Conservation (phyloP, 2,329 filamentous ascomycete species). For the Clonostachys rosea region DNA sequence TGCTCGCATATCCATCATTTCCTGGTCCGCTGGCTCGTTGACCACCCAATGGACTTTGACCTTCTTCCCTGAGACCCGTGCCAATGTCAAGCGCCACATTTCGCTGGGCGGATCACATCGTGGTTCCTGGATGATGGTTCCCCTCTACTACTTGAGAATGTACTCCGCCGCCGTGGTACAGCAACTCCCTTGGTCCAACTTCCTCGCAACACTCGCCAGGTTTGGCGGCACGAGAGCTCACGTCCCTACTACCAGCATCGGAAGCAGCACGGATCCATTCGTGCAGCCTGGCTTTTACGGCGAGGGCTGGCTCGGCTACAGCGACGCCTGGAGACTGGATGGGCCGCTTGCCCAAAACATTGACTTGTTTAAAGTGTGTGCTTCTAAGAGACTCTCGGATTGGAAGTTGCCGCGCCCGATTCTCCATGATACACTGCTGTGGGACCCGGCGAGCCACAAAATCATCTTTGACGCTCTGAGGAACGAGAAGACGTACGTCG, state of each 20-base stretch:
- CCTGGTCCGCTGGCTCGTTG: slow-evolving; percentile 2
- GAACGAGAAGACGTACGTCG: neutral
- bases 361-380: slow-evolving; percentile 2
- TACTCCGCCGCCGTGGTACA: slow-evolving; percentile 1
- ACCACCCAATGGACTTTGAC: slow-evolving; percentile 2
- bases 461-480: slow-evolving; percentile 1
- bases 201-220: neutral
- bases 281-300: slow-evolving; percentile 1
- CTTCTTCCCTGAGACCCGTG: slow-evolving; percentile 3
- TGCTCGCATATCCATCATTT: slow-evolving; percentile 1
- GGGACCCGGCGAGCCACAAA: slow-evolving; percentile 1
- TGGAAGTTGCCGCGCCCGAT: neutral
- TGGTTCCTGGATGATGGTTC: slow-evolving; percentile 1
- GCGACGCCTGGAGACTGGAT: slow-evolving; percentile 1
- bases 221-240: neutral
- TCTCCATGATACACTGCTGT: neutral
- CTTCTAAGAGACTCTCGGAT: neutral
- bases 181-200: slow-evolving; percentile 3
- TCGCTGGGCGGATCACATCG: neutral
- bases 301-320: neutral
- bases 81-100: slow-evolving; percentile 2
- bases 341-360: slow-evolving; percentile 1
- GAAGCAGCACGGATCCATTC: slow-evolving; percentile 2
- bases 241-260: slow-evolving; percentile 1
- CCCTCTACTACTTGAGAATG: slow-evolving; percentile 1